phyloP scores from a whole-genome alignment of 23 red algal species.

The Rhodosorus marinus region DNA sequence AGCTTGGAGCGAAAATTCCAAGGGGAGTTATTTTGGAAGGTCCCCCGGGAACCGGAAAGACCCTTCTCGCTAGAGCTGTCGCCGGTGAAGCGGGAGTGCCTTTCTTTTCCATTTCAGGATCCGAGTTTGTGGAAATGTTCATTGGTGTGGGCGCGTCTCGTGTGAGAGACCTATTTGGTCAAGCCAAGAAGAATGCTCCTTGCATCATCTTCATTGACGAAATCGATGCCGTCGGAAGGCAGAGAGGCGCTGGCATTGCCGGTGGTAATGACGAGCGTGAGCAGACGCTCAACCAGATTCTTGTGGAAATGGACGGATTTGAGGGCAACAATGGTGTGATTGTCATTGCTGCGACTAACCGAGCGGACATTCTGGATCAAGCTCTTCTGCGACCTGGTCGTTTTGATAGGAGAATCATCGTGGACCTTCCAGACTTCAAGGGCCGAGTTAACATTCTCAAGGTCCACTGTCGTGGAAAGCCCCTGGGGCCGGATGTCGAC shows the following conservation, averaged over 20 bases:
- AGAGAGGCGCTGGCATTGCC: slow-evolving; percentile 88
- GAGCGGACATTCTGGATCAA: slow-evolving; percentile 83
- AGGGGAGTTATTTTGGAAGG: slow-evolving; percentile 96
- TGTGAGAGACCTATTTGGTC: slow-evolving; percentile 87
- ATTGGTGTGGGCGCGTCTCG: slow-evolving; percentile 92
- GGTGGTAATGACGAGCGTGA: slow-evolving; percentile 99
- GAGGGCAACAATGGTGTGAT: slow-evolving; percentile 94
- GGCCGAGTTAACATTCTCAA: slow-evolving; percentile 66
- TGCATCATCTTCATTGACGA: slow-evolving; percentile 99
- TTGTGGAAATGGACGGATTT: slow-evolving; percentile 99
- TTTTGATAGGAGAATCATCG: slow-evolving; percentile 85
- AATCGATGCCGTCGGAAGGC: slow-evolving; percentile 96
- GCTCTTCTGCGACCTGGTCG: slow-evolving; percentile 89
- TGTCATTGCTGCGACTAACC: slow-evolving; percentile 98
- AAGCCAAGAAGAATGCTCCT: slow-evolving; percentile 99
- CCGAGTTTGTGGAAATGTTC: slow-evolving; percentile 99
- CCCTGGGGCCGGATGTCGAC: slow-evolving; percentile 82
- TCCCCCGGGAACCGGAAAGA: slow-evolving; percentile 96
- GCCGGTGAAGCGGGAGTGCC: slow-evolving; percentile 97
- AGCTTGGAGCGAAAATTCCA: slow-evolving; percentile 84
- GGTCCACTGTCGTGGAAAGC: slow-evolving; percentile 87
- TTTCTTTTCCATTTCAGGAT: slow-evolving; percentile 97
- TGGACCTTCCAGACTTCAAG: slow-evolving; percentile 85
- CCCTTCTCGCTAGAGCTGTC: slow-evolving; percentile 86
- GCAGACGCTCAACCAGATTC: slow-evolving; percentile 98